Conservation (phyloP, 2,329 filamentous ascomycete species). For the Fusarium pseudograminearum region DNA sequence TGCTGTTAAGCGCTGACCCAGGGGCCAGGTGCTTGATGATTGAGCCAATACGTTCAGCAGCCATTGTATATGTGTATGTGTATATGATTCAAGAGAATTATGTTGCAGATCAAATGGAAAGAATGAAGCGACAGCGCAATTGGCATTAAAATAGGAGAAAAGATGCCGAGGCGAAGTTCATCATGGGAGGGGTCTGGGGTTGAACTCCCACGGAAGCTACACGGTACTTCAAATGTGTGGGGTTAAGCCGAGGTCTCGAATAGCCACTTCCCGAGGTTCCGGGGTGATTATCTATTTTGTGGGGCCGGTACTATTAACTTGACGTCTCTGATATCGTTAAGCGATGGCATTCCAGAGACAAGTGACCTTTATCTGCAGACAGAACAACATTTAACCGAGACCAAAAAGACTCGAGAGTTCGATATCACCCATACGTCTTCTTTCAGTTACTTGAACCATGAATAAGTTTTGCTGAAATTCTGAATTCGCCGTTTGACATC, state of each 20-base stretch:
- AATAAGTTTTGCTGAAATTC: too few species aligned
- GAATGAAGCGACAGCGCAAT: constrained; percentile 5
- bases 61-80: constrained; percentile 66
- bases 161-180: constrained; percentile 38
- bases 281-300: constrained; percentile 23
- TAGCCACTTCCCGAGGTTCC: constrained; percentile 45
- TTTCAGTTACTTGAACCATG: background rate
- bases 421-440: too few species aligned
- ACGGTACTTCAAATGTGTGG: constrained; percentile 46
- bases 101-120: constrained; percentile 1
- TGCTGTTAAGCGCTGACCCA: constrained; percentile 75
- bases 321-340: background rate
- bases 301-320: constrained; percentile 5
- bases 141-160: constrained; percentile 35
- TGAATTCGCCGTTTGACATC: too few species aligned
- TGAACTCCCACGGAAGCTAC: constrained; percentile 34
- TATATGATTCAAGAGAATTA: background rate
- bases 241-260: constrained; percentile 52
- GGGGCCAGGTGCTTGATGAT: constrained; percentile 89
- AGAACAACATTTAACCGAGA: background rate
- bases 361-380: background rate
- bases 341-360: constrained; percentile 6
- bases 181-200: constrained; percentile 38
- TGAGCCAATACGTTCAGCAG: constrained; percentile 85
- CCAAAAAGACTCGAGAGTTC: too few species aligned